Conservation (phyloP, 192 early-diverging fungal species). For the Coemansia furcata region DNA sequence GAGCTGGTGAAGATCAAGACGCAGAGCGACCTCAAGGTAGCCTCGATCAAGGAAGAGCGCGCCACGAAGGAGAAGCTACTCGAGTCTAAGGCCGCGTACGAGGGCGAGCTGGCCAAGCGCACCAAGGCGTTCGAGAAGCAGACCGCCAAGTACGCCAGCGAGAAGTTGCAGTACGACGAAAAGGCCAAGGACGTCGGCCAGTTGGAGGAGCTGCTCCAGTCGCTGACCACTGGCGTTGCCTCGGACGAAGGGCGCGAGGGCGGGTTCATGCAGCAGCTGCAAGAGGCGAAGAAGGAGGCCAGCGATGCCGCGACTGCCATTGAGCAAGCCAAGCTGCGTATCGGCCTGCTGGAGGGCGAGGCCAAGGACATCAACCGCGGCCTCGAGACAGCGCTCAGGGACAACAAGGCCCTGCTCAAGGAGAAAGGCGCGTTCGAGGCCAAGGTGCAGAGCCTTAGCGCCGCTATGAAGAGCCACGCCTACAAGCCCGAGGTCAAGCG, state of each 20-base stretch:
- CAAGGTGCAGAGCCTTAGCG: conserved; percentile 17
- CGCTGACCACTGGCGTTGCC: conserved; percentile 89
- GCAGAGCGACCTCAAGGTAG: conserved; percentile 77
- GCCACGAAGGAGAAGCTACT: conserved; percentile 26
- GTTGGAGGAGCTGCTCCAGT: conserved; percentile 83
- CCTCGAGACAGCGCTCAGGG: conserved; percentile 62
- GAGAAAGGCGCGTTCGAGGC: conserved; percentile 32
- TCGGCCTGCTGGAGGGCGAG: conserved; percentile 72
- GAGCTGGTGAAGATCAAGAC: conserved; percentile 81
- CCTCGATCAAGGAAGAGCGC: conserved; percentile 76
- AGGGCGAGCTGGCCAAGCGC: conserved; percentile 37
- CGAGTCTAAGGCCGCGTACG: conserved; percentile 29
- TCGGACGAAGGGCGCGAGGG: conserved; percentile 89
- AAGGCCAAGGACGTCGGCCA: conserved; percentile 40
- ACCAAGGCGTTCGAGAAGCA: conserved; percentile 21
- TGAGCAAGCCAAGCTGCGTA: conserved; percentile 82
- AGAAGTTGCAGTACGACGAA: conserved; percentile 49
- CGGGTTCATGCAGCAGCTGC: conserved; percentile 96
- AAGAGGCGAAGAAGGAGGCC: conserved; percentile 66
- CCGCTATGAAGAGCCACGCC: conserved; percentile 23
- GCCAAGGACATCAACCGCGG: conserved; percentile 65
- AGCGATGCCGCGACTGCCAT: conserved; percentile 62
- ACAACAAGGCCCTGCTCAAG: conserved; percentile 62
- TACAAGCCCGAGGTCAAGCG: conserved; percentile 35
- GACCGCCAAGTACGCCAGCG: conserved; percentile 28